Evolutionary conservation across 73 alveolate species (phyloP), one percentile per base, ranked within the genome.

Genomic region (Tetrahymena elliotti): DNA sequence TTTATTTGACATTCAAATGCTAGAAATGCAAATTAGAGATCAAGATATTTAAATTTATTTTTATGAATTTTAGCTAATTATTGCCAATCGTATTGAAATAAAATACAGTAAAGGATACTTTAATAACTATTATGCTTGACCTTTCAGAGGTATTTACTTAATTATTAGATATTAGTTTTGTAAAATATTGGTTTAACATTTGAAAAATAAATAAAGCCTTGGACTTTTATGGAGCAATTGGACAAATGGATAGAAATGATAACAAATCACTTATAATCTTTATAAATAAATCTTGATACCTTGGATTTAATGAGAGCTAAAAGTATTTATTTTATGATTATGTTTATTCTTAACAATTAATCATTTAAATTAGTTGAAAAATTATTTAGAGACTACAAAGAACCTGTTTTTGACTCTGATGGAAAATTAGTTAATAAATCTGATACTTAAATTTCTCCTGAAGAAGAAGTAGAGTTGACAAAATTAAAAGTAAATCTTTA

Each of bases 141-240:
- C 88, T 68, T n/a, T 68, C 88, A 68, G 88, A 68, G 33, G 88
- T 68, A 68, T 22, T 68, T 68, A 40, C 15, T 15, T 40, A 15
- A 40, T 8, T 15, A 40, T 40, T 40, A 10, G 54, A 40, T 40
- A 10, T 40, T 10, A 10, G 8, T 40, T 40, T 40, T 40, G 15
- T 40, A 40, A 40, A 39, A 93, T 53, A 36, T 93, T 54, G 54
- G 83, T 18, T 82, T 10, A 11, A 27, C 8, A 11, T 10, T 9
- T 82, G 22, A 34, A 35, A 33, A 83, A 83, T 16, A 18, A 83
- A 22, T 40, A 22, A 94, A 94, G 93, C 96, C 96, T 33, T 94
- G 96, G 96, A 94, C 96, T n/a, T 88, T 94, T 52, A 94, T 94
- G 96, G 96, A 94, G 41, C 83, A 94, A 35, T 35, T 94, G 11